These are phyloP conservation scores for Leptodontidium sp. DNA, from an alignment of 2,329 filamentous ascomycete genomes.

Conservation along the genomic window DNA sequence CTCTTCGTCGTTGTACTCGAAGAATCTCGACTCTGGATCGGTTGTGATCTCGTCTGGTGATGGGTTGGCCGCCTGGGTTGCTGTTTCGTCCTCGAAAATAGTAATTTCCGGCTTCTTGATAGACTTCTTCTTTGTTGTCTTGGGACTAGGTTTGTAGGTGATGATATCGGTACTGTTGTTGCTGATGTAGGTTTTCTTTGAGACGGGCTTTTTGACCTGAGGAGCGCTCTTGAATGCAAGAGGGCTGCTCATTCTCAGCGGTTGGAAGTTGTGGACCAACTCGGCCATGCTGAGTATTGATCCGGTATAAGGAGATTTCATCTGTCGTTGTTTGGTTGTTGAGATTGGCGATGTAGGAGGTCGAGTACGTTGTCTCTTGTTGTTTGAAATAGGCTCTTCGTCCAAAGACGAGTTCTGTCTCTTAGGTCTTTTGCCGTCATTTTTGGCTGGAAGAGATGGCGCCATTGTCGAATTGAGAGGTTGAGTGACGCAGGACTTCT, in stretches of 20 bases:
- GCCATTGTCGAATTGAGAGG: not conserved
- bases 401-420: not conserved
- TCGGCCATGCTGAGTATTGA: not conserved
- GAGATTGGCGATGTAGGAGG: too few species aligned
- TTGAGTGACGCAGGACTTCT: not conserved
- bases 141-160: not conserved
- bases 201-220: not conserved
- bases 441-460: not conserved
- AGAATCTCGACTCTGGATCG: not conserved
- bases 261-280: not conserved
- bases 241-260: not conserved
- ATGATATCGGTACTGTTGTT: not conserved
- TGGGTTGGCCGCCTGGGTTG: constrained; percentile 7
- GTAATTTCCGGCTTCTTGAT: not conserved
- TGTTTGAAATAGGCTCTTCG: not conserved
- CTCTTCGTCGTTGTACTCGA: not conserved
- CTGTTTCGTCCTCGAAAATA: constrained; percentile 20
- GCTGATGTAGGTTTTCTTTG: not conserved
- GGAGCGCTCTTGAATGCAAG: not conserved
- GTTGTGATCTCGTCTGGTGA: not conserved
- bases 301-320: not conserved
- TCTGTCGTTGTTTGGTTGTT: not conserved
- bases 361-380: not conserved
- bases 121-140: not conserved
- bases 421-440: not conserved